Conservation (phyloP, 441 rosid species). For the Viola pubescens region DNA sequence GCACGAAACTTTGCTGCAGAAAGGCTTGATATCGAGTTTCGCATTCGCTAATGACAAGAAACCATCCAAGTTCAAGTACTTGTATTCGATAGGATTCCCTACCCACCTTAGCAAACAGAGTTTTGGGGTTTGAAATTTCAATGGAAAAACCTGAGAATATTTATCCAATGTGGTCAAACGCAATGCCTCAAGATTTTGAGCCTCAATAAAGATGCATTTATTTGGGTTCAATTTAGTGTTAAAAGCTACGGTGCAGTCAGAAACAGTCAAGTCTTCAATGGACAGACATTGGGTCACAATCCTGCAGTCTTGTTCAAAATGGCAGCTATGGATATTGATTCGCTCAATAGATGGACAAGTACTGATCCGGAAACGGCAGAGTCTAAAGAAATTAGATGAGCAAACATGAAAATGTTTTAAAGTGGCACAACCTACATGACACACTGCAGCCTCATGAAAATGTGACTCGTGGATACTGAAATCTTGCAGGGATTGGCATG, state of each 20-base stretch:
- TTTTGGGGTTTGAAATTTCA: slow-evolving; percentile 9
- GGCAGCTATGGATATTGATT: slow-evolving; percentile 3
- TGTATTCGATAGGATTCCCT: slow-evolving; percentile 21
- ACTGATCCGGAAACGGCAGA: not conserved
- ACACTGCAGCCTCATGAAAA: not conserved
- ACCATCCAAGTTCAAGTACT: slow-evolving; percentile 4
- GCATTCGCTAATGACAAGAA: slow-evolving; percentile 12
- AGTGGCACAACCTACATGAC: not conserved
- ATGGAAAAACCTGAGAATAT: slow-evolving; percentile 1
- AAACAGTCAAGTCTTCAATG: slow-evolving; percentile 4
- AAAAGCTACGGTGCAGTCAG: slow-evolving; percentile 6
- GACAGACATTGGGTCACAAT: slow-evolving; percentile 4
- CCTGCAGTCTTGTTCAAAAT: slow-evolving; percentile 5
- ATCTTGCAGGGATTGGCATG: slow-evolving; percentile 12
- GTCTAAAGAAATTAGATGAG: slow-evolving; percentile 4
- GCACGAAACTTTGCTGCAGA: slow-evolving; percentile 13
- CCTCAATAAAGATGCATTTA: not conserved
- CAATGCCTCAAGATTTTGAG: slow-evolving; percentile 7
- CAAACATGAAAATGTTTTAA: slow-evolving; percentile 5
- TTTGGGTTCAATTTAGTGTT: not conserved
- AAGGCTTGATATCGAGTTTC: slow-evolving; percentile 8
- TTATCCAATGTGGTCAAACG: slow-evolving; percentile 7
- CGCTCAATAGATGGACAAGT: slow-evolving; percentile 6
- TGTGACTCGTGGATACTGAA: slow-evolving; percentile 2
- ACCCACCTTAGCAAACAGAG: slow-evolving; percentile 11